phyloP scores from a whole-genome alignment of 2,329 filamentous ascomycete species.

The Onygena corvina region DNA sequence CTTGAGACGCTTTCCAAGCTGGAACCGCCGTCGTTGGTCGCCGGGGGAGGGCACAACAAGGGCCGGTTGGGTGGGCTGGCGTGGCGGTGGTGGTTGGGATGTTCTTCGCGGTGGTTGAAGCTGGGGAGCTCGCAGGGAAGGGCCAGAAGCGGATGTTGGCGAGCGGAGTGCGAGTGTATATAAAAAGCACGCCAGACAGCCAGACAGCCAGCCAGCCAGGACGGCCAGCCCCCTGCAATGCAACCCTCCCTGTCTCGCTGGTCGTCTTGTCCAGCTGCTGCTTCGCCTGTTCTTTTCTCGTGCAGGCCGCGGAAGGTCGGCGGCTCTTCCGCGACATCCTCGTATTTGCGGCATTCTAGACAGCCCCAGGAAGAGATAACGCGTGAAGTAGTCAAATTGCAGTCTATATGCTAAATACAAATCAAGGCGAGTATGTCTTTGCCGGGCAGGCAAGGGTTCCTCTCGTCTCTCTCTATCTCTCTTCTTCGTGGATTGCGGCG shows the following conservation, averaged over 20 bases:
- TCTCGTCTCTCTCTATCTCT: too few species aligned
- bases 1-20: too few species aligned
- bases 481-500: not conserved
- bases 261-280: too few species aligned
- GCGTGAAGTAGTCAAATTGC: not conserved
- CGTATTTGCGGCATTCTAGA: not conserved
- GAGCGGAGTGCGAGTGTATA: too few species aligned
- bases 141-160: constrained; percentile 1
- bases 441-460: not conserved
- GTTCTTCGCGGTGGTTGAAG: too few species aligned
- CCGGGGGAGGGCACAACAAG: not conserved
- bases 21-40: not conserved
- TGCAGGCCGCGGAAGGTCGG: not conserved
- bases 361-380: not conserved
- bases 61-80: not conserved
- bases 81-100: not conserved
- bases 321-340: not conserved
- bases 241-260: not conserved
- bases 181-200: too few species aligned
- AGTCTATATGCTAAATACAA: constrained; percentile 3
- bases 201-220: too few species aligned
- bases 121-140: constrained; percentile 4
- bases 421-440: not conserved
- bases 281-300: not conserved
- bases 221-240: too few species aligned